Base-by-base conservation (phyloP, 1,284 basidiomycete genomes). In the Moesziomyces globuligerus region DNA sequence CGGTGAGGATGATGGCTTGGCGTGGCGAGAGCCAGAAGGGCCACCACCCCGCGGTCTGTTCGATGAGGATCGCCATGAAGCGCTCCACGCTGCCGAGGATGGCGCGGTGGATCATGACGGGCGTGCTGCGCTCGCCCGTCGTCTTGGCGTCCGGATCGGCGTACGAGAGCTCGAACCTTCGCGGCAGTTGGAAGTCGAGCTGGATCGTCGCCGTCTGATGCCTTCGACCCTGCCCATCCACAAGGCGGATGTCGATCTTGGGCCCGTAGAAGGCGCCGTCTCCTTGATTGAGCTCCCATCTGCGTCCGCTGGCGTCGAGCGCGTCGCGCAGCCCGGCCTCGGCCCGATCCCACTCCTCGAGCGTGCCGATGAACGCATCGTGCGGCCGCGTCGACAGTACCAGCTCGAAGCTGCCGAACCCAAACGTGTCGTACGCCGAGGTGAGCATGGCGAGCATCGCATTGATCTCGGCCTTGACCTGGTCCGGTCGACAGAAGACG, bases 261-360 rank as follows among this genome's bases (percentile, higher is more conserved):
- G 80, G 80, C 1, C 80, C 80, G 48, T 82, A 82, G 38, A 82
- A 82, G 0, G 80, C 80, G 0, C 80, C 80, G 48, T 82, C 80
- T 9, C 74, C 80, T 38, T 71, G 48, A 32, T 82, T 82, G 7
- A 79, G 42, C 37, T 64, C 41, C 78, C 79, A 82, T 10, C 37
- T 25, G 0, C 62, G 52, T 2, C 72, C 72, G 18, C 64, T 72
- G 3, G 37, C 40, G 11, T 82, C 72, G 8, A 82, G 56, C 1
- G 80, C 78, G 9, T 53, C 28, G 8, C 51, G 57, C 13, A 82
- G 43, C 3, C 54, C 64, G 1, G 70, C 53, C 45, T 82, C 80
- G 7, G 80, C 80, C 11, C 39, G 42, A 17, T 78, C 71, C 80
- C 80, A 82, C 18, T 76, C 77, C 13, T 56, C 61, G 2, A 74